Percentiles rank a stretch among this genome's conserved stretches.
These are phyloP conservation scores for Sordariomycetes sp. DNA, from an alignment of 2,329 filamentous ascomycete genomes.

Conservation along the genomic window DNA sequence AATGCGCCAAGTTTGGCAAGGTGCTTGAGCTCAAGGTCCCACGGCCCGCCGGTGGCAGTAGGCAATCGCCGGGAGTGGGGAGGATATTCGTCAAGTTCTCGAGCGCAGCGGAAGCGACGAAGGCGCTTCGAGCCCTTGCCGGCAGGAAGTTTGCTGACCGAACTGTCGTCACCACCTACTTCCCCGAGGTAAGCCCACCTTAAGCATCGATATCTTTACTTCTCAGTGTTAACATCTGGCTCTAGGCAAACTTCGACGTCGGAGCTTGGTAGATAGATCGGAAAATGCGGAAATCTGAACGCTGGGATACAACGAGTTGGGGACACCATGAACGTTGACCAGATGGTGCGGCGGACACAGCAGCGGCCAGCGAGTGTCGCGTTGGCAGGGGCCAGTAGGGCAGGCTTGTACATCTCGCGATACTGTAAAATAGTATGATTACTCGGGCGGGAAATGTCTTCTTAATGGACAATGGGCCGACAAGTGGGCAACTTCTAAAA, in stretches of 20 bases:
- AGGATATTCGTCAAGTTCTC: slow-evolving; percentile 98
- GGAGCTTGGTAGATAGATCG: slow-evolving; percentile 59
- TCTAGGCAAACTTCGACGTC: slow-evolving; percentile 89
- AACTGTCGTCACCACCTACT: slow-evolving; percentile 94
- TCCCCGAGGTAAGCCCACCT: slow-evolving; percentile 61
- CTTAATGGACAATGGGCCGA: not conserved
- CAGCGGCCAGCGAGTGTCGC: not conserved
- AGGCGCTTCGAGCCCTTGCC: slow-evolving; percentile 79
- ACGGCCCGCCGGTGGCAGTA: slow-evolving; percentile 69
- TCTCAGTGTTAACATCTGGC: slow-evolving; percentile 11
- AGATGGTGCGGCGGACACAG: not conserved
- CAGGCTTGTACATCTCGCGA: not conserved
- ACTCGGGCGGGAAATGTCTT: not conserved
- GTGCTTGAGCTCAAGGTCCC: slow-evolving; percentile 89
- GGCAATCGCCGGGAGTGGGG: slow-evolving; percentile 80
- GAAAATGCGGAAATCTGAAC: not conserved
- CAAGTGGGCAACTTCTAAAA: not conserved
- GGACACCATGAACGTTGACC: not conserved
- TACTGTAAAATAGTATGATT: slow-evolving; percentile 2
- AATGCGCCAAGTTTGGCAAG: slow-evolving; percentile 83
- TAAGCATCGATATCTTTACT: not conserved
- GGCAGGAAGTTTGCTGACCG: slow-evolving; percentile 93
- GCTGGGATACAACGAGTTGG: not conserved
- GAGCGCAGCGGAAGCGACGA: slow-evolving; percentile 63
- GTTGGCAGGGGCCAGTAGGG: not conserved